These are phyloP conservation scores for Clarireedia homoeocarpa DNA, from an alignment of 2,329 filamentous ascomycete genomes.

Conservation along the genomic window DNA sequence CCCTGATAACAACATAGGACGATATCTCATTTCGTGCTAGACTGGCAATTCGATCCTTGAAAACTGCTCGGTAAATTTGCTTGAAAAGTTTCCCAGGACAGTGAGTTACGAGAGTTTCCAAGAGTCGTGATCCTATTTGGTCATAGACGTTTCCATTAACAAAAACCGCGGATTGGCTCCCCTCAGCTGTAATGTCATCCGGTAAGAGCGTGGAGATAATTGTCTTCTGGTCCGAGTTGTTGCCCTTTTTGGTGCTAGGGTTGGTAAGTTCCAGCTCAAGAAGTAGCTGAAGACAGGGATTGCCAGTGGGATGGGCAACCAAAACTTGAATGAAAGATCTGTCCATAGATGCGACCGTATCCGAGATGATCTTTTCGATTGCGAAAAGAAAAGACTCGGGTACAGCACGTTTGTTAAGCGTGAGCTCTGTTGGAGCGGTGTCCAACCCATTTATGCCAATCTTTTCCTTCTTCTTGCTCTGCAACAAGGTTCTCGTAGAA, in stretches of 20 bases:
- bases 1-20: conserved; percentile 75
- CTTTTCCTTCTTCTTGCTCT: conserved; percentile 89
- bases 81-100: conserved; percentile 89
- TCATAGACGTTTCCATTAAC: conserved; percentile 86
- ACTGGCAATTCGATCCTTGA: conserved; percentile 71
- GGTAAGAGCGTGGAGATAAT: conserved; percentile 74
- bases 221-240: conserved; percentile 41
- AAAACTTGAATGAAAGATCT: conserved; percentile 74
- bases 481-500: conserved; percentile 64
- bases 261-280: conserved; percentile 77
- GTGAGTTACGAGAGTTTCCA: conserved; percentile 77
- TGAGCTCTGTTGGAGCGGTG: conserved; percentile 40
- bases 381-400: conserved; percentile 72
- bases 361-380: conserved; percentile 72
- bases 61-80: conserved; percentile 69
- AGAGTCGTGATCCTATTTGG: conserved; percentile 76
- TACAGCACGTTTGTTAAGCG: conserved; percentile 47
- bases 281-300: conserved; percentile 85
- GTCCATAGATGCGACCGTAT: conserved; percentile 68
- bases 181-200: conserved; percentile 67
- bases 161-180: conserved; percentile 68
- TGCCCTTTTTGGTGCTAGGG: conserved; percentile 58
- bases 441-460: conserved; percentile 53
- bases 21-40: conserved; percentile 86
- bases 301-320: conserved; percentile 82